Evolutionary conservation across 371 early-diverging fungal genomes (phyloP), one percentile per base, ranked within the genome.

Genomic region (Polyrhizophydium stewartii): DNA sequence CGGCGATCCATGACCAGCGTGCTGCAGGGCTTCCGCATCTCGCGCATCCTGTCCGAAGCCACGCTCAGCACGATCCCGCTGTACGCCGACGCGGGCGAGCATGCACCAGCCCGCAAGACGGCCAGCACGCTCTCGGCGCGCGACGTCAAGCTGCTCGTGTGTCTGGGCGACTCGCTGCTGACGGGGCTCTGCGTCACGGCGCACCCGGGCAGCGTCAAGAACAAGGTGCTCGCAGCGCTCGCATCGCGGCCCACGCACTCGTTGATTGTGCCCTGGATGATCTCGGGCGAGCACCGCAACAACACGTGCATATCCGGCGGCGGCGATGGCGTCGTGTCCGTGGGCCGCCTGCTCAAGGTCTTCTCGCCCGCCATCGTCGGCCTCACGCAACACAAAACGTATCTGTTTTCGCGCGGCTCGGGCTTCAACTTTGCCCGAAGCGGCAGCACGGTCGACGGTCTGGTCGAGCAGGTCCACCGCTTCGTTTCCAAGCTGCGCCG

Each of bases 291-390:
- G 38, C 62, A 62, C 33, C 62, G 62, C 9, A 37, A 62, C 25
- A 62, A 62, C 33, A 62, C 62, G 19, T 62, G 62, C 50, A 62
- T 62, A 19, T 30, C 56, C 5, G 62, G 62, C 35, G 62, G 58
- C 17, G 55, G 56, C 19, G 45, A 62, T 10, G 62, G 62, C 46
- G 62, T 62, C 21, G 43, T 62, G 17, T 56, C 56, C 16, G 56
- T 57, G 19, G 62, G 56, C 7, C 37, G 62, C 28, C 46, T 62
- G 31, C 46, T 62, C 24, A 31, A 58, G 32, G 56, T 53, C 16
- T 62, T 37, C 31, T 56, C 55, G 24, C 52, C 52, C 17, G 24
- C 3, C 30, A 27, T 62, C n/a, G 32, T 51, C 27, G 62, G 62
- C 10, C 37, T 62, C 22, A 35, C 55, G 27, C 35, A n/a, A 28